Evolutionary conservation across 306 rosid species (phyloP).

Genomic region (Dalbergia oliveri): DNA sequence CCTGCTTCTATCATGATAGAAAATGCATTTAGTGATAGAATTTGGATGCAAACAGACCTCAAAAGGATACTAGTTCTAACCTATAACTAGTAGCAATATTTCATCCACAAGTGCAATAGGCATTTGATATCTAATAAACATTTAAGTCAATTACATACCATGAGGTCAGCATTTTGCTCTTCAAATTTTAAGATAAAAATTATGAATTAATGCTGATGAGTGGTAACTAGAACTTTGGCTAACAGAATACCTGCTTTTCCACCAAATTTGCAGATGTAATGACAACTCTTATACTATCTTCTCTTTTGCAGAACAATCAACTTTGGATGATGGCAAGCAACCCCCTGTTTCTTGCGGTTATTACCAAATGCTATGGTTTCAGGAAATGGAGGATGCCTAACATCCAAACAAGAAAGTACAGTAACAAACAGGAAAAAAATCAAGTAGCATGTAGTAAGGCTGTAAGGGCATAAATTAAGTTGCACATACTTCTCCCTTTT

Average conservation of each 20-base stretch:
- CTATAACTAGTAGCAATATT: conserved; percentile 23
- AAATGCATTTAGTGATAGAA: conserved; percentile 1
- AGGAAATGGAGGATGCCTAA: conserved; percentile 80
- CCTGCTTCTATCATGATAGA: neutral
- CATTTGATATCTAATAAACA: conserved; percentile 23
- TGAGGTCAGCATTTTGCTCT: conserved; percentile 22
- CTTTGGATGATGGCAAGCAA: conserved; percentile 93
- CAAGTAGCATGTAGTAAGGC: conserved; percentile 27
- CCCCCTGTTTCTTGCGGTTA: conserved; percentile 69
- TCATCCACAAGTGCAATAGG: conserved; percentile 4
- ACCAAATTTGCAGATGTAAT: conserved; percentile 89
- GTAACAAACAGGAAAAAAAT: conserved; percentile 25
- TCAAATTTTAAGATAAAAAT: conserved; percentile 25
- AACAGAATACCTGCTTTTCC: conserved; percentile 72
- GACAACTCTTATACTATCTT: conserved; percentile 71
- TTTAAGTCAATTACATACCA: neutral
- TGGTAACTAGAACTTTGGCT: conserved; percentile 33
- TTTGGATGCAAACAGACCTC: conserved; percentile 32
- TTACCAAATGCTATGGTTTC: conserved; percentile 78
- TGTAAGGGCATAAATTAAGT: conserved; percentile 33
- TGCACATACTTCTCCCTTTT: conserved; percentile 28
- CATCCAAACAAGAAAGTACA: conserved; percentile 30
- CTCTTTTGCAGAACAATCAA: conserved; percentile 74
- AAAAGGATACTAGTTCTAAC: conserved; percentile 32
- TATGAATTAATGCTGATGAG: conserved; percentile 2